Evolutionary conservation across 352 stramenopile species (phyloP).

Genomic region (Pythium biforme): DNA sequence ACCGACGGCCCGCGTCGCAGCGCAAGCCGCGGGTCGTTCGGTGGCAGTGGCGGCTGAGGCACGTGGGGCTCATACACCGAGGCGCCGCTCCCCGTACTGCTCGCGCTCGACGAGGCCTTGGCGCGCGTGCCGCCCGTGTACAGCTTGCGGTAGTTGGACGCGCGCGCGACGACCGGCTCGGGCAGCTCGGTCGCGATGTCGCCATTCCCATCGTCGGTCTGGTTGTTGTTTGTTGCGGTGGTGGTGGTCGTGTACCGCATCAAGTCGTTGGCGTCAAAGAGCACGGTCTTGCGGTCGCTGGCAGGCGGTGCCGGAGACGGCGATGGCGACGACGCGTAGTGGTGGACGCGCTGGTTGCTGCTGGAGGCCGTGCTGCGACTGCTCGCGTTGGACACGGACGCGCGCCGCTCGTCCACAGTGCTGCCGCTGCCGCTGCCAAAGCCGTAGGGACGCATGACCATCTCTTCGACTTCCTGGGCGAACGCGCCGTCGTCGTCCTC

Average conservation of each 20-base stretch:
- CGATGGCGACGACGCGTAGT: neutral
- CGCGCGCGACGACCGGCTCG: neutral
- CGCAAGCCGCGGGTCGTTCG: neutral
- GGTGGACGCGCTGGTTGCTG: conserved; percentile 13
- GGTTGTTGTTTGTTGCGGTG: neutral
- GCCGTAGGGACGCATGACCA: conserved; percentile 22
- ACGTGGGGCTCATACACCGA: neutral
- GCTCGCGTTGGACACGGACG: conserved; percentile 9
- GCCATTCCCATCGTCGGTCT: neutral
- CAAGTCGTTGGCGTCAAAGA: conserved; percentile 17
- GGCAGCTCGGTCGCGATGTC: conserved; percentile 2
- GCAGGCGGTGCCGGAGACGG: neutral
- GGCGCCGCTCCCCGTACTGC: neutral
- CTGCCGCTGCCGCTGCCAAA: conserved; percentile 1
- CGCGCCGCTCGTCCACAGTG: neutral
- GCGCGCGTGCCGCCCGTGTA: conserved; percentile 1
- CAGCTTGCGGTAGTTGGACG: conserved; percentile 7
- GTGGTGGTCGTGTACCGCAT: neutral
- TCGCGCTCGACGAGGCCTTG: conserved; percentile 13
- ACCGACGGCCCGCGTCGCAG: neutral
- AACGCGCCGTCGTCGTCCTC: conserved; percentile 12
- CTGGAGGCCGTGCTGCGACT: neutral
- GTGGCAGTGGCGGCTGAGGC: neutral
- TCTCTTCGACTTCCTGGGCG: conserved; percentile 23
- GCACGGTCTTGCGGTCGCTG: conserved; percentile 15